These are phyloP conservation scores for Wickerhamiella sergipiensis DNA, from an alignment of 805 yeast genomes.

Conservation along the genomic window DNA sequence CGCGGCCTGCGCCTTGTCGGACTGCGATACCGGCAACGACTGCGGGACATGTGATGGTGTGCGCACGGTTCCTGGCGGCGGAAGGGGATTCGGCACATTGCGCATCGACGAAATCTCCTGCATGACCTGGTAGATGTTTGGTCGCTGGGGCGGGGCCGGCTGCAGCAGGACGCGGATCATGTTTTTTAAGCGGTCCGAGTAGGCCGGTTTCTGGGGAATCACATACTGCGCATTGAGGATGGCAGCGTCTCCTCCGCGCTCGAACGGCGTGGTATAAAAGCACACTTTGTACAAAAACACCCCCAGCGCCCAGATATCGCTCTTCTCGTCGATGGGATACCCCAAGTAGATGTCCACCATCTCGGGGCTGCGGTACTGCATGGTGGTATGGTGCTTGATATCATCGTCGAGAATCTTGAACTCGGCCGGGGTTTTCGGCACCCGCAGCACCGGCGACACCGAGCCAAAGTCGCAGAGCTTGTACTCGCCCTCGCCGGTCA, in stretches of 20 bases:
- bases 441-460: slow-evolving; percentile 51
- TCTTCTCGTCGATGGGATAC: slow-evolving; percentile 75
- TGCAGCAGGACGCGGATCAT: slow-evolving; percentile 68
- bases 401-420: slow-evolving; percentile 71
- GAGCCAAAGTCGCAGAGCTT: slow-evolving; percentile 93
- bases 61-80: neutral
- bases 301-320: slow-evolving; percentile 96
- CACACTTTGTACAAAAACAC: slow-evolving; percentile 80
- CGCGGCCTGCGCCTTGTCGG: neutral
- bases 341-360: slow-evolving; percentile 83
- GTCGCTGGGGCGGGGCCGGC: slow-evolving; percentile 70
- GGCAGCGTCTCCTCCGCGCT: slow-evolving; percentile 67
- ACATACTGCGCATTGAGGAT: slow-evolving; percentile 72
- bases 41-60: slow-evolving; percentile 1
- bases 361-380: slow-evolving; percentile 91
- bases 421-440: slow-evolving; percentile 64
- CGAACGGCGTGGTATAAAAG: slow-evolving; percentile 91
- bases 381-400: slow-evolving; percentile 81
- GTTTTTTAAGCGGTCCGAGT: slow-evolving; percentile 57
- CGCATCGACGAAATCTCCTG: slow-evolving; percentile 48
- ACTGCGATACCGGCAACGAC: slow-evolving; percentile 1
- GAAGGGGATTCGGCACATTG: slow-evolving; percentile 39
- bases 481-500: slow-evolving; percentile 50
- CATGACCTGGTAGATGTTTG: slow-evolving; percentile 73
- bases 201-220: slow-evolving; percentile 57